Evolutionary conservation across 1,284 basidiomycete species (phyloP).

Genomic region (Cryptococcus sp.): DNA sequence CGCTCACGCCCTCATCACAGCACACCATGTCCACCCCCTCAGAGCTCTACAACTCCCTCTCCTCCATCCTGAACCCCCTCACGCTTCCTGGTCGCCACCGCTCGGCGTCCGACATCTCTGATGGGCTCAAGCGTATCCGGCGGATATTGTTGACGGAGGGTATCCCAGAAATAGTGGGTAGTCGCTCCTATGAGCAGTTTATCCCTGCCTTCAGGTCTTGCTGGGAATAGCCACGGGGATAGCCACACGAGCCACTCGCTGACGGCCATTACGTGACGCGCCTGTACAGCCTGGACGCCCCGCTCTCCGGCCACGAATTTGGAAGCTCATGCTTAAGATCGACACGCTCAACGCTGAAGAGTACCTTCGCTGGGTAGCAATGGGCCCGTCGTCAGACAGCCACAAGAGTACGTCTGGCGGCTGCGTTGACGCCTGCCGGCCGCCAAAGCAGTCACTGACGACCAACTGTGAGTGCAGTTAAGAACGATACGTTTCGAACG

Average conservation of each 20-base stretch:
- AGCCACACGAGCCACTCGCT: background rate
- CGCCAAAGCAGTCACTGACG: background rate
- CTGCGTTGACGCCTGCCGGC: background rate
- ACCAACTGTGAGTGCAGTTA: slow-evolving; percentile 39
- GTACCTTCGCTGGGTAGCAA: slow-evolving; percentile 74
- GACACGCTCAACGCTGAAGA: slow-evolving; percentile 69
- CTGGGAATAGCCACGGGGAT: background rate
- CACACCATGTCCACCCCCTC: background rate
- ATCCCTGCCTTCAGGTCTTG: background rate
- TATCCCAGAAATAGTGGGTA: slow-evolving; percentile 58
- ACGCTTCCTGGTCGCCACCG: slow-evolving; percentile 56
- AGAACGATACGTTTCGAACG: slow-evolving; percentile 66
- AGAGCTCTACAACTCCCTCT: slow-evolving; percentile 30
- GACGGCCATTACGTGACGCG: background rate
- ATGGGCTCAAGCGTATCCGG: slow-evolving; percentile 70
- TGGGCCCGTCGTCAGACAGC: slow-evolving; percentile 79
- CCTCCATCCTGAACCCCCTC: slow-evolving; percentile 28
- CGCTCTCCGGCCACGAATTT: slow-evolving; percentile 57
- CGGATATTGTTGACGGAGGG: slow-evolving; percentile 82
- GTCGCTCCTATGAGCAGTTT: background rate
- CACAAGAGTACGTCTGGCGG: slow-evolving; percentile 64
- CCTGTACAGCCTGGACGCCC: slow-evolving; percentile 21
- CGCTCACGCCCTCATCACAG: no score
- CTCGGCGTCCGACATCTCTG: slow-evolving; percentile 65
- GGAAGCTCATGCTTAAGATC: slow-evolving; percentile 85